phyloP scores from a whole-genome alignment of 306 rosid species.

The Quercus aquifolioides region DNA sequence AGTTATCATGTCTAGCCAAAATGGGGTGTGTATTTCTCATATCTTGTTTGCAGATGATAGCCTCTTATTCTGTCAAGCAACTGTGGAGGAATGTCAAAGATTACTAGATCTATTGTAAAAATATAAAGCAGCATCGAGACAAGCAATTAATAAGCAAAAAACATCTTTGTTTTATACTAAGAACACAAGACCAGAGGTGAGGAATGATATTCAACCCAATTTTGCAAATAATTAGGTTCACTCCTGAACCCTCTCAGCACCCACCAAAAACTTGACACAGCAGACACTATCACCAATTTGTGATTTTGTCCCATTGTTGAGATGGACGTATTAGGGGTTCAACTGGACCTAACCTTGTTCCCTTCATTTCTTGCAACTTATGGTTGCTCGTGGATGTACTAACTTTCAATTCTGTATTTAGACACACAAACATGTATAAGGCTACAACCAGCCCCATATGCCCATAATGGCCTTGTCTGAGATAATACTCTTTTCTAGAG shows the following conservation, averaged over 20 bases:
- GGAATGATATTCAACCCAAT: no score
- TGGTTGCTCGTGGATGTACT: slow-evolving; percentile 3
- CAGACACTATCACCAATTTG: slow-evolving; percentile 1
- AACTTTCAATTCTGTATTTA: not conserved
- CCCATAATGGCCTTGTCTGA: not conserved
- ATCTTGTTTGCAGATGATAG: no score
- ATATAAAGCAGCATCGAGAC: no score
- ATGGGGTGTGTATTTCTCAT: no score
- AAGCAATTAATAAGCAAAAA: no score
- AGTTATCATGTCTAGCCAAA: no score
- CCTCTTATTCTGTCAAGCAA: no score
- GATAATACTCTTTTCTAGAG: not conserved
- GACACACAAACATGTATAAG: not conserved
- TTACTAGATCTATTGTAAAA: no score
- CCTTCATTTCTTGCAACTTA: not conserved
- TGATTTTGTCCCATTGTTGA: slow-evolving; percentile 4
- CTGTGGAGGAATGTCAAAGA: no score
- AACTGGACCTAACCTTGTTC: not conserved
- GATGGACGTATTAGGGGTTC: not conserved
- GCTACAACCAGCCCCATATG: not conserved
- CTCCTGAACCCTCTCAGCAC: not conserved
- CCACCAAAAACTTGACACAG: slow-evolving; percentile 23
- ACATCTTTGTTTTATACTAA: no score
- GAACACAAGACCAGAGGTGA: no score
- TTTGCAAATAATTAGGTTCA: not conserved